Evolutionary conservation across 495 filamentous ascomycete genomes (phyloP).

Genomic region (Tuber indicum): DNA sequence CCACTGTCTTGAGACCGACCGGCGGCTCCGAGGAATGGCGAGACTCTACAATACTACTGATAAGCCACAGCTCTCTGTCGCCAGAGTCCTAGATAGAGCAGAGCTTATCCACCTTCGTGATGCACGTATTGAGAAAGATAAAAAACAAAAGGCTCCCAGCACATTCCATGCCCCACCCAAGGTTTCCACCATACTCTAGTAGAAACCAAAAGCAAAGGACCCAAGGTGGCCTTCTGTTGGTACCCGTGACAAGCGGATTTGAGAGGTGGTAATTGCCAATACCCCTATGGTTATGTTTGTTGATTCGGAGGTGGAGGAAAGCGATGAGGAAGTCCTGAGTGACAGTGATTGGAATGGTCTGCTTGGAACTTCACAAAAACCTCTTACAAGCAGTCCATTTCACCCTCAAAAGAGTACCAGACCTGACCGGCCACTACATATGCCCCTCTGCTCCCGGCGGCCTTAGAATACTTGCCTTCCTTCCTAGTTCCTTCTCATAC

Average conservation of each 20-base stretch:
- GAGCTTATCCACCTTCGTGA: background rate
- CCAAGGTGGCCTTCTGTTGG: too few relatives aligned
- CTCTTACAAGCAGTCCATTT: background rate
- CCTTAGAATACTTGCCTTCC: background rate
- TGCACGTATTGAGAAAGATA: background rate
- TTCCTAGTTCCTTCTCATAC: background rate
- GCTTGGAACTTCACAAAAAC: background rate
- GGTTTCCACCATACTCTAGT: background rate
- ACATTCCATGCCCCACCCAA: background rate
- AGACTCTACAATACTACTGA: background rate
- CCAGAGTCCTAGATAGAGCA: background rate
- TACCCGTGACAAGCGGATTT: background rate
- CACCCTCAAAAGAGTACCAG: background rate
- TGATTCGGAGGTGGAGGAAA: background rate
- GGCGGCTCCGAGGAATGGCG: background rate
- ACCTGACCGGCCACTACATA: background rate
- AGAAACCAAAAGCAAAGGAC: background rate
- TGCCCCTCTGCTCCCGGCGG: background rate
- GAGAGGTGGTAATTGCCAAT: background rate
- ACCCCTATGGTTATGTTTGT: background rate
- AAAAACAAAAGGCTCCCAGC: background rate
- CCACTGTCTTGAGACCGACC: background rate
- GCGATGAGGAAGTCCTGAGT: background rate
- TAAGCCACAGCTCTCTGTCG: background rate
- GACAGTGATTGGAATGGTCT: background rate